Base-by-base conservation (phyloP, 768 basidiomycete genomes). In the Naematelia aurantialba region DNA sequence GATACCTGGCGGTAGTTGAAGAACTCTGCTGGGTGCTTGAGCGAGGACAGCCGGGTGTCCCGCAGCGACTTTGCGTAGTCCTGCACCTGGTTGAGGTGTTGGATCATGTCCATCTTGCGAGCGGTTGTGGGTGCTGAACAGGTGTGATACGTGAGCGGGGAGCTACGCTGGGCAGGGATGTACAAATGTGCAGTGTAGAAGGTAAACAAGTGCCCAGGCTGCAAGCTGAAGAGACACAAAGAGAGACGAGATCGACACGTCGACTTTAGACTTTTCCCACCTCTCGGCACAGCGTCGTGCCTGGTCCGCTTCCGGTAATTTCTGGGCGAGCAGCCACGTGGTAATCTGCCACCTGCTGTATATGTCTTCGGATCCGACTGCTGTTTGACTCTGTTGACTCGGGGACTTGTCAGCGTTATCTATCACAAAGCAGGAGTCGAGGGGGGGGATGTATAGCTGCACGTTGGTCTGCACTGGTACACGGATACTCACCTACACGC, bases 1-100 rank as follows among this genome's bases (percentile, higher is more conserved):
- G 64, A 66, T 4, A 73, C 46, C 49, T 60, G 52, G 13, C 52
- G 64, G 48, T 60, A 66, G 52, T 73, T 66, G 59, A 73, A 70
- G 67, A 73, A 73, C 58, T 73, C 71, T 29, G 51, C 61, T 1
- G 71, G 71, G 48, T 68, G 71, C 45, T 63, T 58, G 47, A 73
- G 58, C 1, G 67, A 58, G 1, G 69, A 68, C 31, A 73, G 52
- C 5, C 71, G 58, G 4, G 67, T 68, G 30, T 68, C 52, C 25
- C 62, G 52, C 30, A 73, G 61, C 2, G 58, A 57, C 25, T 54
- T 55, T 26, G 69, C 66, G 53, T 68, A 70, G 45, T 73, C 65
- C 39, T 68, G 64, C 30, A 73, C 25, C 25, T 66, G 66, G 47
- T 56, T 60, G 54, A 73, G 50, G 27, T 68, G 65, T 24, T 56